Base-by-base conservation (phyloP, 805 yeast genomes). In the Monosporozyma unispora region DNA sequence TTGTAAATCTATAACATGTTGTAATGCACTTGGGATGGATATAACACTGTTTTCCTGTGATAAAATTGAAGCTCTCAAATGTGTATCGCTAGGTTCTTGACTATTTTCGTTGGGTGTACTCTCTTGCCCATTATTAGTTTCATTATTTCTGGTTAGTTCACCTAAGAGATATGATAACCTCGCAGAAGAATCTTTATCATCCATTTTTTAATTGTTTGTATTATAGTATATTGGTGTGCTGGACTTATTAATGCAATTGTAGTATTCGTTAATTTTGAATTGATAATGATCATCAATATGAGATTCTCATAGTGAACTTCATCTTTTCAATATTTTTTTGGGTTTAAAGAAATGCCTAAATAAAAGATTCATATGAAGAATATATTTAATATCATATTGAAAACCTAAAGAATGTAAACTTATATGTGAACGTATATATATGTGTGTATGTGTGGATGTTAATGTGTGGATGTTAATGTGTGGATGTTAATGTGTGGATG, bases 11-110 rank as follows among this genome's bases (percentile, higher is more conserved):
- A 42, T 42, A 29, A 27, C 45, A 2, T 25, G 31, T 42, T 42
- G 45, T 28, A 42, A 28, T 16, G 33, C 45, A 19, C 10, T 42
- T 14, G 45, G 45, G n/a, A 42, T 42, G 7, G 45, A 42, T 25
- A 28, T 14, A 6, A 42, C 23, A 25, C 45, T 42, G n/a, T 42
- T 27, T 11, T 42, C 29, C 4, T 42, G 33, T 12, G 45, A 18
- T 16, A 42, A 18, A 3, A 42, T 23, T 14, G 31, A 19, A 16
- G 21, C 23, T 10, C 33, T 25, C 33, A 21, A 11, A 21, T 8
- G 5, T 7, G 25, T 21, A 8, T 39, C 42, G 7, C 23, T 39
- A 10, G 27, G 21, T 39, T 39, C 42, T 39, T 39, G 16, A 21
- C 16, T 18, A 9, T 39, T 39, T 6, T 39, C n/a, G n/a, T 9